Evolutionary conservation across 2,329 filamentous ascomycete species (phyloP).

Genomic region (Paraphaeosphaeria sporulosa): DNA sequence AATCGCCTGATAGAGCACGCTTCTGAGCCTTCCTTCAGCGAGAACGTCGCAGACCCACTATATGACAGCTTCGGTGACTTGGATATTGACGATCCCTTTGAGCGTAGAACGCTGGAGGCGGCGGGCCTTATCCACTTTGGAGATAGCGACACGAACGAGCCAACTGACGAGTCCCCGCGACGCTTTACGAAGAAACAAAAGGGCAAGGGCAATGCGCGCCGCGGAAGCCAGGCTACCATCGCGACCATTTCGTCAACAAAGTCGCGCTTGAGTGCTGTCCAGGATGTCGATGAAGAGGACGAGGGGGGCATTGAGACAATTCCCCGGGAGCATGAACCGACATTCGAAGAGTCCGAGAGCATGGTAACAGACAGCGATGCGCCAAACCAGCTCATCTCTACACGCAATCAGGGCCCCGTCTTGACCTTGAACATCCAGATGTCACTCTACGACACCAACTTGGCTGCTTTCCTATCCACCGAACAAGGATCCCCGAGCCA

Average conservation of each 20-base stretch:
- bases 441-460: conserved; percentile 69
- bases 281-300: conserved; percentile 47
- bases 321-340: conserved; percentile 39
- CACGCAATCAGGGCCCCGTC: conserved; percentile 32
- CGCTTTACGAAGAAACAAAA: conserved; percentile 34
- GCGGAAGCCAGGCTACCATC: conserved; percentile 47
- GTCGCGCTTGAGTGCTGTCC: conserved; percentile 51
- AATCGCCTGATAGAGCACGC: conserved; percentile 36
- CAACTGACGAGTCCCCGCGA: conserved; percentile 18
- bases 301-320: conserved; percentile 61
- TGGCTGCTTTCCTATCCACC: conserved; percentile 64
- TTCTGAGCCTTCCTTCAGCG: conserved; percentile 22
- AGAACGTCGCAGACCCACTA: conserved; percentile 20
- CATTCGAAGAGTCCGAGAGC: conserved; percentile 33
- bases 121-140: conserved; percentile 41
- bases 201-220: conserved; percentile 32
- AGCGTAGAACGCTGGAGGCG: conserved; percentile 18
- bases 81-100: conserved; percentile 28
- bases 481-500: conserved; percentile 50
- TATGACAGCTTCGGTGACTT: conserved; percentile 25
- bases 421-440: conserved; percentile 72
- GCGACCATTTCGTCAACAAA: conserved; percentile 50
- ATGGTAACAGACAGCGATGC: conserved; percentile 49
- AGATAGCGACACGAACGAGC: conserved; percentile 30
- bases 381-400: conserved; percentile 31